Base-by-base conservation (phyloP, 805 yeast genomes). In the Millerozyma miso region DNA sequence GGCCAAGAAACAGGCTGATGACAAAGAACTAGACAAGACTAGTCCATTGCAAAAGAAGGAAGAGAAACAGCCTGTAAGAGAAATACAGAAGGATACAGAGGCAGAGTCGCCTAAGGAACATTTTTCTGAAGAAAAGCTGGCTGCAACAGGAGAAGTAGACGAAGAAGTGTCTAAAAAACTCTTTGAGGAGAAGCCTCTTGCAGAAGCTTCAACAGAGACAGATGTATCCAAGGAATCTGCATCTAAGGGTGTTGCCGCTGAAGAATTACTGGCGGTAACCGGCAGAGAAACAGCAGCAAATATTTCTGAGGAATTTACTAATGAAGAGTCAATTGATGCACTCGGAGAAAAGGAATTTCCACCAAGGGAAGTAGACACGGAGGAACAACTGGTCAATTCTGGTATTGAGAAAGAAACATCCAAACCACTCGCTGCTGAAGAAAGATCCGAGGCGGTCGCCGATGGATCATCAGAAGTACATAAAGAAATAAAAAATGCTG, bases 401-500 rank as follows among this genome's bases (percentile, higher is more conserved):
- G 19, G 12, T 35, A 17, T 14, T 33, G 19, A 26, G 34, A 33
- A 38, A 16, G 16, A 4, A 7, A 38, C 7, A 4, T 4, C n/a
- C n/a, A n/a, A n/a, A 12, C 40, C 36, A 33, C 4, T 29, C 23
- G 12, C 19, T 14, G 23, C 20, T 8, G 36, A 37, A 19, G 10
- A 18, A 13, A 17, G 13, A 20, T 35, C 31, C 15, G 23, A 14
- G n/a, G 19, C 16, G 7, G 33, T 26, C 19, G 31, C 37, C 12
- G 31, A 34, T 33, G 18, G 14, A 17, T 17, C 32, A 15, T 17
- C 43, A n/a, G 19, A 38, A 39, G 43, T 38, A 42, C 31, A 32
- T n/a, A 39, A 34, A 19, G 35, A 2, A 8, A 8, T 36, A 4
- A 35, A 31, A 32, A 35, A 42, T 23, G 37, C 35, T 5, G 13